phyloP scores from a whole-genome alignment of 768 basidiomycete genomes.

The Mycena galericulata region DNA sequence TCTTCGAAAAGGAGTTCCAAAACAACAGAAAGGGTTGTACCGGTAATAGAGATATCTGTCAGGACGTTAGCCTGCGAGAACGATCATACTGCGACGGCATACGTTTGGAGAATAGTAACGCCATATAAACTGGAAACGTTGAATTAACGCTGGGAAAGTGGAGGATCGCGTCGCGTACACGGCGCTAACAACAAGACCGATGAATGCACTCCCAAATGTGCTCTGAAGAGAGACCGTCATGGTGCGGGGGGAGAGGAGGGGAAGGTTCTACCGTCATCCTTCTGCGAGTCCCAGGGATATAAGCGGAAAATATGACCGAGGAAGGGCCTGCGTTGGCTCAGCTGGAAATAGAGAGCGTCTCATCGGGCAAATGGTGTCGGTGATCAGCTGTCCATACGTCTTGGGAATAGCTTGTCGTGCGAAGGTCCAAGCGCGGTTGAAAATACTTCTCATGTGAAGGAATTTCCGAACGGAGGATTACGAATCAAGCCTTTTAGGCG shows the following conservation, averaged over 20 bases:
- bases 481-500: neutral
- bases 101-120: constrained; percentile 59
- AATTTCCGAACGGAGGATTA: neutral
- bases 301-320: constrained; percentile 16
- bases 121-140: constrained; percentile 54
- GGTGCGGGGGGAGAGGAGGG: constrained; percentile 4
- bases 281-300: constrained; percentile 13
- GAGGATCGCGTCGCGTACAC: constrained; percentile 47
- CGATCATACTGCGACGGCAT: constrained; percentile 26
- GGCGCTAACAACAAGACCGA: constrained; percentile 58
- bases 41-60: constrained; percentile 57
- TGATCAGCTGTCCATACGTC: constrained; percentile 8
- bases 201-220: constrained; percentile 59
- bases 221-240: constrained; percentile 43
- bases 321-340: neutral
- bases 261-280: neutral
- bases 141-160: constrained; percentile 4
- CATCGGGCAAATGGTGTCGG: neutral
- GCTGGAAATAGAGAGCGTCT: constrained; percentile 12
- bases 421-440: neutral
- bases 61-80: constrained; percentile 5
- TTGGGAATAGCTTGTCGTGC: neutral
- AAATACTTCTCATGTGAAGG: constrained; percentile 1
- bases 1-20: neutral
- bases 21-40: constrained; percentile 34